phyloP scores from a whole-genome alignment of 192 early-diverging fungal species.

The Entophlyctis luteolus region DNA sequence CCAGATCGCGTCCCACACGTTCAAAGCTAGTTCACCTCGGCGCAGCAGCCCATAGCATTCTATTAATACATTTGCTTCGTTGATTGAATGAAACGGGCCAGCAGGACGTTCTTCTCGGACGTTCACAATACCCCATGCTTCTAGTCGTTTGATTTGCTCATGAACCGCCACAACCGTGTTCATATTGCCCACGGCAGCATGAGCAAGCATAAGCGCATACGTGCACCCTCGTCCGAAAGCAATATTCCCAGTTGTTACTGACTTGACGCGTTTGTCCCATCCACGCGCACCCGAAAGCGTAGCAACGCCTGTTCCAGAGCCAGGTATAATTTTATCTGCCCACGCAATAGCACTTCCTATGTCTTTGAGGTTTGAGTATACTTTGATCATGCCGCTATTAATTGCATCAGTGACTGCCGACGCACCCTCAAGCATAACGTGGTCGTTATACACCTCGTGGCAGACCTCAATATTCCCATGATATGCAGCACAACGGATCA shows the following conservation, averaged over 20 bases:
- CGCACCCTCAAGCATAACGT: neutral
- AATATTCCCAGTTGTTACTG: neutral
- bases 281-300: neutral
- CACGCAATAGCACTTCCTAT: constrained; percentile 5
- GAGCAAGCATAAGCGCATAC: constrained; percentile 18
- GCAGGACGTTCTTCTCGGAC: neutral
- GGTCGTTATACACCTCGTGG: neutral
- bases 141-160: constrained; percentile 7
- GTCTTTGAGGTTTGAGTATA: neutral
- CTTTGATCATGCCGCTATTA: constrained; percentile 20
- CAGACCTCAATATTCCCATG: neutral
- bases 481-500: neutral
- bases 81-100: neutral
- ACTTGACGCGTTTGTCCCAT: neutral
- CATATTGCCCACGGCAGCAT: constrained; percentile 5
- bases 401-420: constrained; percentile 1
- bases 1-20: constrained; percentile 12
- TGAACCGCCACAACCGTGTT: neutral
- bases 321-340: constrained; percentile 10
- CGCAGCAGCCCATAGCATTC: constrained; percentile 8
- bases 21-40: neutral
- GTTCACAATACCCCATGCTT: constrained; percentile 1
- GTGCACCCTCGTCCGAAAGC: constrained; percentile 11
- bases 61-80: constrained; percentile 21
- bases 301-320: constrained; percentile 11